phyloP scores from a whole-genome alignment of 2,329 filamentous ascomycete species.

The Xylariaceae sp. region DNA sequence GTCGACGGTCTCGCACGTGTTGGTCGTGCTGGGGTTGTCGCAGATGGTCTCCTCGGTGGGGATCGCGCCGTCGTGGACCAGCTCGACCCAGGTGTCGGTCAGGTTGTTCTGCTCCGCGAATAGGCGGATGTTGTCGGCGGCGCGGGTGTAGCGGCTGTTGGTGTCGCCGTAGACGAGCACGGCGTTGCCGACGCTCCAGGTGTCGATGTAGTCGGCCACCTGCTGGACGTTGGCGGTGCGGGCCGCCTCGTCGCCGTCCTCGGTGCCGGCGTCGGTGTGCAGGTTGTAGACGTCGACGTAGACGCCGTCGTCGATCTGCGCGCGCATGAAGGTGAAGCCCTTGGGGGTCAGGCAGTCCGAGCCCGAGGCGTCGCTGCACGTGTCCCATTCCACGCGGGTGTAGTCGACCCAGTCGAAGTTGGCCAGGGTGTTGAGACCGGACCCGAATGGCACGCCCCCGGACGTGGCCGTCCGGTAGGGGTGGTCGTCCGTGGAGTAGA shows the following conservation, averaged over 20 bases:
- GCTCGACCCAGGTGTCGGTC: conserved; percentile 56
- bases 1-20: conserved; percentile 61
- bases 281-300: conserved; percentile 64
- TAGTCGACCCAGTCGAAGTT: conserved; percentile 55
- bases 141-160: conserved; percentile 60
- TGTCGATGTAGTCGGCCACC: conserved; percentile 52
- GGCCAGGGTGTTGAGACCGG: conserved; percentile 60
- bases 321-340: conserved; percentile 64
- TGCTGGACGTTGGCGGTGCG: conserved; percentile 58
- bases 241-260: conserved; percentile 47
- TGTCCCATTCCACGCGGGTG: conserved; percentile 53
- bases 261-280: conserved; percentile 60
- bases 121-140: conserved; percentile 46
- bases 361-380: conserved; percentile 51
- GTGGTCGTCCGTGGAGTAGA: conserved; percentile 58
- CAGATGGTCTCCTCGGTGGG: conserved; percentile 46
- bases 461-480: conserved; percentile 59
- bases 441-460: conserved; percentile 60
- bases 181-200: conserved; percentile 53
- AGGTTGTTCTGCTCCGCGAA: conserved; percentile 49
- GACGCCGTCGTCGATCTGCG: conserved; percentile 45
- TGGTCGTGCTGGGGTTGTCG: conserved; percentile 50
- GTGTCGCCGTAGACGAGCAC: conserved; percentile 63
- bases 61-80: conserved; percentile 42
- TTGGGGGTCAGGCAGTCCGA: conserved; percentile 64